Base-by-base conservation (phyloP, 352 stramenopile genomes). In the Aphanomyces astaci region DNA sequence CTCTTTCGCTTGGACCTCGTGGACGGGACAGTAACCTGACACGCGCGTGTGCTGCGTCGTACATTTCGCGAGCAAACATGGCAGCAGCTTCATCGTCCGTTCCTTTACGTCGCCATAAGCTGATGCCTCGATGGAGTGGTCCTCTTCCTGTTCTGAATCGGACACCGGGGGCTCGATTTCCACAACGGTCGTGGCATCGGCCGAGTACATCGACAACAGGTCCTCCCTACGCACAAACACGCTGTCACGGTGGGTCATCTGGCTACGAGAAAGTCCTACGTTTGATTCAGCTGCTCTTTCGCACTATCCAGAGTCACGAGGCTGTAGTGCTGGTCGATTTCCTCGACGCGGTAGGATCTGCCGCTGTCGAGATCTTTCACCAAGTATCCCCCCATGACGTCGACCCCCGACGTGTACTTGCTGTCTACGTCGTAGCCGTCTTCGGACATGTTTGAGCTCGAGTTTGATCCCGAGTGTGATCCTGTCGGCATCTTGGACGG, bases 251-350 rank as follows among this genome's bases (percentile, higher is more conserved):
- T 49, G 4, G 9, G 10, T 27, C 27, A n/a, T 25, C 11, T n/a
- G 24, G 9, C n/a, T 46, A 24, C 15, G 7, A n/a, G 22, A 1
- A 60, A 24, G 36, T 11, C 62, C 5, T 68, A 68, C 62, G 62
- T 59, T 30, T 68, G 39, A 10, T 24, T 60, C 22, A 68, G 62
- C 24, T 68, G 56, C 17, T 68, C 62, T 45, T 68, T 68, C 33
- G 49, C 49, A 31, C 39, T 52, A 48, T 92, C 84, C 15, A 92
- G 73, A 36, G 82, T 90, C 27, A 90, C 78, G 49, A 92, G 73
- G 22, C 76, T 86, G 57, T 90, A 92, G 49, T 90, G 81, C 73
- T 90, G 82, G 56, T 92, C 84, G 68, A 92, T 92, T 72, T 92
- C 81, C 53, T 92, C 84, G 3, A 92, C 82, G 27, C 81, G 73